A percentile compares a stretch with the other conserved stretches of the same genome.
phyloP scores from a whole-genome alignment of 2,329 filamentous ascomycete species.

The Xylaria sp. region DNA sequence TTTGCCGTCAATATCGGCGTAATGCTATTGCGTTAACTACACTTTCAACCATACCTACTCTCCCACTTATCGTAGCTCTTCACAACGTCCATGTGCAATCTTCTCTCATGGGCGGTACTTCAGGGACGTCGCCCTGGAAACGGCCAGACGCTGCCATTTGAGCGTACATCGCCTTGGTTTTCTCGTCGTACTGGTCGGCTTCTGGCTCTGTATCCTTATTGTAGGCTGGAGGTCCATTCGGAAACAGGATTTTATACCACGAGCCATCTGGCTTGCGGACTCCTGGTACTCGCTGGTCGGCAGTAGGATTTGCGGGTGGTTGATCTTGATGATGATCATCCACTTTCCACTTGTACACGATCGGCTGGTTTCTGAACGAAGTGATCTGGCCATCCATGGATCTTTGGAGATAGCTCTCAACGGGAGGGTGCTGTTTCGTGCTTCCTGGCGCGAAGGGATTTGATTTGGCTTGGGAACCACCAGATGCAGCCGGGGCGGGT shows the following conservation, averaged over 20 bases:
- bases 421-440: slow-evolving; percentile 40
- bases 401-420: slow-evolving; percentile 41
- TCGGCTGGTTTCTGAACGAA: slow-evolving; percentile 59
- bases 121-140: slow-evolving; percentile 71
- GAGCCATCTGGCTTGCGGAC: slow-evolving; percentile 48
- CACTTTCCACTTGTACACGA: slow-evolving; percentile 48
- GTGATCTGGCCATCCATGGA: slow-evolving; percentile 42
- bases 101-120: slow-evolving; percentile 71
- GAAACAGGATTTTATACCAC: slow-evolving; percentile 66
- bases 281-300: slow-evolving; percentile 37
- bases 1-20: neutral
- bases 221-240: slow-evolving; percentile 60
- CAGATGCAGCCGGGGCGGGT: slow-evolving; percentile 16
- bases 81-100: slow-evolving; percentile 71
- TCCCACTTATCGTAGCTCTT: slow-evolving; percentile 12
- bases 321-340: slow-evolving; percentile 24
- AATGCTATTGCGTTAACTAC: slow-evolving; percentile 2
- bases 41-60: neutral
- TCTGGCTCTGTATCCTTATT: slow-evolving; percentile 59
- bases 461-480: slow-evolving; percentile 10
- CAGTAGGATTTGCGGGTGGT: slow-evolving; percentile 3
- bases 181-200: slow-evolving; percentile 48
- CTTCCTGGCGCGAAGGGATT: slow-evolving; percentile 42
- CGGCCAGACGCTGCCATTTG: slow-evolving; percentile 58
- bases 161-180: slow-evolving; percentile 58